These are phyloP conservation scores for Eucalyptus pumila DNA, from an alignment of 345 rosid species.

Conservation along the genomic window DNA sequence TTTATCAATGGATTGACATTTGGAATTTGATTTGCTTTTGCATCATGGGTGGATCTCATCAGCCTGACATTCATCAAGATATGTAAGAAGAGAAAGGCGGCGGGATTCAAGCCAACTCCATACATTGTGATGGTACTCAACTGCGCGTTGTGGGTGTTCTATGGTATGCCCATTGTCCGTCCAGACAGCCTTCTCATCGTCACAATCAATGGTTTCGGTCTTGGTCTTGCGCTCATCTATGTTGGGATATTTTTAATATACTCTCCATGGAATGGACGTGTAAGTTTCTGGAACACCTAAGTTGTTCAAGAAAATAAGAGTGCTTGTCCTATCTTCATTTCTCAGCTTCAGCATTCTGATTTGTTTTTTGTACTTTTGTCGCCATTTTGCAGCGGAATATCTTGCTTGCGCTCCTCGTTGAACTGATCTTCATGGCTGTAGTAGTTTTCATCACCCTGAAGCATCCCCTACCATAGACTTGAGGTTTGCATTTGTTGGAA, in stretches of 20 bases:
- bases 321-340: not conserved
- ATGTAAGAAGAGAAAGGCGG: constrained; percentile 27
- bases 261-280: constrained; percentile 17
- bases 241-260: constrained; percentile 32
- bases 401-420: constrained; percentile 7
- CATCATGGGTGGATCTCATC: not conserved
- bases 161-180: constrained; percentile 52
- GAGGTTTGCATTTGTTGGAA: constrained; percentile 38
- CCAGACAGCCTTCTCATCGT: constrained; percentile 40
- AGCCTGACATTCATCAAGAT: constrained; percentile 54
- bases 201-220: constrained; percentile 52
- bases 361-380: not conserved
- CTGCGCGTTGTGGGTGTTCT: constrained; percentile 58
- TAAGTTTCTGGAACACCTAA: not conserved
- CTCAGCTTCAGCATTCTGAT: not conserved
- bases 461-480: not conserved
- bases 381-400: constrained; percentile 7
- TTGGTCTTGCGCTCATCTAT: constrained; percentile 34
- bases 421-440: constrained; percentile 26
- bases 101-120: constrained; percentile 55
- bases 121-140: constrained; percentile 60
- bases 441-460: constrained; percentile 21
- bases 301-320: not conserved
- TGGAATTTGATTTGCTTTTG: not conserved
- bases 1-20: not conserved